Evolutionary conservation across 805 yeast species (phyloP).

Genomic region (Candida palmyrensis): DNA sequence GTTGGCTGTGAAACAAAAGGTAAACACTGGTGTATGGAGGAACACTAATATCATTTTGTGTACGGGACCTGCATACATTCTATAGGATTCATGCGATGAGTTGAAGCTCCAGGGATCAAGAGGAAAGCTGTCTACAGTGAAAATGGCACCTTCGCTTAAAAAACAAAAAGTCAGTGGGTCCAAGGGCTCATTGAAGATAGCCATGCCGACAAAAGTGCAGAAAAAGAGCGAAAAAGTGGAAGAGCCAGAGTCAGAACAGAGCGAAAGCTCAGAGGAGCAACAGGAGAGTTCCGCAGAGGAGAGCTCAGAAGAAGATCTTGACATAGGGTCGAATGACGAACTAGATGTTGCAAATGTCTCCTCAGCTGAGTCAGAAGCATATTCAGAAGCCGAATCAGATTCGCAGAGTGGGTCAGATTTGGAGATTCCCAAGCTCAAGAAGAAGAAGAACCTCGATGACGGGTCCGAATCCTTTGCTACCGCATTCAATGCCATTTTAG

Average conservation of each 20-base stretch:
- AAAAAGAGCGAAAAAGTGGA: conserved; percentile 13
- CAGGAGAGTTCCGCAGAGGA: conserved; percentile 11
- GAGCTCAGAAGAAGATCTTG: conserved; percentile 10
- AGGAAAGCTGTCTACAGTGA: not conserved
- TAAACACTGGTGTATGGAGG: too few relatives aligned
- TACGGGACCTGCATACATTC: too few relatives aligned
- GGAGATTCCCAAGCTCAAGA: conserved; percentile 47
- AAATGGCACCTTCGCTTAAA: conserved; percentile 17
- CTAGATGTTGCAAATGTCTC: conserved; percentile 7
- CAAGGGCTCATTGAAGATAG: conserved; percentile 5
- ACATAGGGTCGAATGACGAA: conserved; percentile 4
- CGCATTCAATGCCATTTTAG: conserved; percentile 80
- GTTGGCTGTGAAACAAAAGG: too few relatives aligned
- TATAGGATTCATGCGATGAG: too few relatives aligned
- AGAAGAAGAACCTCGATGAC: conserved; percentile 54
- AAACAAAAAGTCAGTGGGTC: conserved; percentile 15
- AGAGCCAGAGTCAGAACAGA: conserved; percentile 11
- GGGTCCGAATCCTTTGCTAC: conserved; percentile 74
- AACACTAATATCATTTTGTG: too few relatives aligned
- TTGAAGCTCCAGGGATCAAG: too few relatives aligned
- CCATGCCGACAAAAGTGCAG: conserved; percentile 10
- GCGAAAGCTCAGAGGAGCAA: conserved; percentile 13
- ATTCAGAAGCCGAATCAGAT: conserved; percentile 12
- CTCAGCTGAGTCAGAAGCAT: conserved; percentile 10
- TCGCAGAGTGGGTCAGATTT: conserved; percentile 22